These are phyloP conservation scores for Chaetoceros muelleri DNA, from an alignment of 108 stramenopile species.

Conservation along the genomic window DNA sequence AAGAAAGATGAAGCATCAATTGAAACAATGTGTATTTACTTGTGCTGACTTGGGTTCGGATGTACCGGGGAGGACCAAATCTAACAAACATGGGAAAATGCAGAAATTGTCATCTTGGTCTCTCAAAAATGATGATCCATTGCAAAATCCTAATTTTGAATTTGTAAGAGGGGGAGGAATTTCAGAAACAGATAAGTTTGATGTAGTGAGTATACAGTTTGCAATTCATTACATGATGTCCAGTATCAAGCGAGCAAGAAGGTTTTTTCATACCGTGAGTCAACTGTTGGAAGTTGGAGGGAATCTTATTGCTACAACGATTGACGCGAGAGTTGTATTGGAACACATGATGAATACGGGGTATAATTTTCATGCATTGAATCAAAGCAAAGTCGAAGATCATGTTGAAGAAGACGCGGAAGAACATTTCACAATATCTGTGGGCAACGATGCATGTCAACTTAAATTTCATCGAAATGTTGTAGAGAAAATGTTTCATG, in stretches of 20 bases:
- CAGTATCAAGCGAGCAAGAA: conserved; percentile 61
- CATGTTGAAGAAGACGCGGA: conserved; percentile 29
- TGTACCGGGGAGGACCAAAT: conserved; percentile 65
- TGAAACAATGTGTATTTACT: conserved; percentile 51
- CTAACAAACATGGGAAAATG: conserved; percentile 32
- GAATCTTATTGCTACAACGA: conserved; percentile 90
- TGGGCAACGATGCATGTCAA: conserved; percentile 60
- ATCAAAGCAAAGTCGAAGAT: conserved; percentile 34
- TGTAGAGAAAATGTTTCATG: conserved; percentile 39
- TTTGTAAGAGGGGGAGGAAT: conserved; percentile 58
- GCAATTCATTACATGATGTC: conserved; percentile 99
- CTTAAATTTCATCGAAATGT: conserved; percentile 54
- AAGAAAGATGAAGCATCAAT: conserved; percentile 37
- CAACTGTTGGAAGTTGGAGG: conserved; percentile 81
- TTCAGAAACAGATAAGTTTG: conserved; percentile 57
- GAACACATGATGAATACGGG: conserved; percentile 69
- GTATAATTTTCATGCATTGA: conserved; percentile 31
- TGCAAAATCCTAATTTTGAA: conserved; percentile 57
- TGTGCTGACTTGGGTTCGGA: conserved; percentile 83
- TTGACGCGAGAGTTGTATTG: conserved; percentile 81
- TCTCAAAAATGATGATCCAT: conserved; percentile 39
- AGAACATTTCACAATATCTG: conserved; percentile 23
- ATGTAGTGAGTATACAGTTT: conserved; percentile 95
- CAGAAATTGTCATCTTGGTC: conserved; percentile 72
- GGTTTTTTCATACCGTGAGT: conserved; percentile 87